Base-by-base conservation (phyloP, 495 filamentous ascomycete species). In the Xylaria longipes region DNA sequence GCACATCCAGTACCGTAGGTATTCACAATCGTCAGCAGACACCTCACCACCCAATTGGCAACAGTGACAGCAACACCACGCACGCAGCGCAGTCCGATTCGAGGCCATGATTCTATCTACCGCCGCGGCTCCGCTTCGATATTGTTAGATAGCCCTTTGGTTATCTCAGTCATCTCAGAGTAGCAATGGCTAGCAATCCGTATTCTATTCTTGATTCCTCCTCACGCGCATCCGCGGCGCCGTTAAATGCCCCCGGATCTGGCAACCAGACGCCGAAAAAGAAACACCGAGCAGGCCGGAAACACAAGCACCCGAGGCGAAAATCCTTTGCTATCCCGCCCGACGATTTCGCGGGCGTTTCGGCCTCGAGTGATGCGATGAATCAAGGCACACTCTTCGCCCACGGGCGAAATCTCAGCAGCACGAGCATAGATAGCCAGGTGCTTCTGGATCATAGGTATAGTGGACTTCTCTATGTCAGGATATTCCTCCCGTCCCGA, bases 401-500 rank as follows among this genome's bases (percentile, higher is more conserved):
- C 54, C 84, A 82, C 45, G 83, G 82, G 22, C 74, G 79, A 7
- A 92, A 91, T 77, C 65, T 90, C 71, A 97, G 94, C 79, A 90
- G 85, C 77, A 93, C 92, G 5, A 97, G 94, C 76, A 81, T 97
- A 65, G 94, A 95, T 67, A 95, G 92, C 76, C 89, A 94, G 74
- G 89, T 88, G 5, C 83, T 97, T 58, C 80, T 97, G 54, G 94
- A 97, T 77, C 94, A 97, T 76, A 86, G 92, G 92, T 93, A 82
- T 31, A n/a, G 43, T 22, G 9, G 14, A 14, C 14, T 35, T 27
- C 8, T 68, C 15, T 17, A n/a, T 65, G 33, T 39, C 41, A 20
- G 25, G 6, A 25, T 1, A 56, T 33, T 25, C 50, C 52, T 35
- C 3, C 43, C 22, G 20, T 69, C 15, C 31, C 25, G 14, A 5